Percentiles rank a stretch among this genome's conserved stretches.
phyloP scores from a whole-genome alignment of 1,284 basidiomycete genomes.

The Pseudozyma thailandica region DNA sequence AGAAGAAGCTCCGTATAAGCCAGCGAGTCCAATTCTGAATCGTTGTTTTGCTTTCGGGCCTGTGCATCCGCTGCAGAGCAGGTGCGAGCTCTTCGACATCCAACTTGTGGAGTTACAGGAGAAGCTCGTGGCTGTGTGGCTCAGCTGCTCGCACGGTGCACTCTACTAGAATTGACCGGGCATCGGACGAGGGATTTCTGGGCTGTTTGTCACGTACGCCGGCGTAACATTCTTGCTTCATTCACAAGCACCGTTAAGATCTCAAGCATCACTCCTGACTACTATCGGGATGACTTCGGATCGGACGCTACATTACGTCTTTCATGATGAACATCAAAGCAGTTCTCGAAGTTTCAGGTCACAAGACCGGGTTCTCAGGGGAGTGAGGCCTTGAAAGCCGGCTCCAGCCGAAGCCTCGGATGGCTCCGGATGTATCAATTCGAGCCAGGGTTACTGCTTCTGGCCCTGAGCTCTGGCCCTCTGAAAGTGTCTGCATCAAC shows the following conservation, averaged over 20 bases:
- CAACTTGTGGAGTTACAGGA: conserved; percentile 9
- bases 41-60: conserved; percentile 1
- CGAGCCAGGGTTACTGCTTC: too few species aligned
- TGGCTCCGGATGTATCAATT: too few species aligned
- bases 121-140: conserved; percentile 35
- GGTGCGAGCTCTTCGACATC: background rate
- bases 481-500: background rate
- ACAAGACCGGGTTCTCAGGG: too few species aligned
- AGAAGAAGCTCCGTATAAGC: background rate
- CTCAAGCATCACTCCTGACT: too few species aligned
- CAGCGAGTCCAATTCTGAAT: background rate
- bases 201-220: too few species aligned
- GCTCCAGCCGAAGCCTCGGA: background rate
- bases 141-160: conserved; percentile 11
- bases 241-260: background rate
- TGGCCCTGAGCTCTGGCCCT: too few species aligned
- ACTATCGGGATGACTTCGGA: too few species aligned
- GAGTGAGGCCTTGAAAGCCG: background rate
- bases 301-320: too few species aligned
- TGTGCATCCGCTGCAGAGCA: background rate
- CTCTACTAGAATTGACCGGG: too few species aligned
- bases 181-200: too few species aligned
- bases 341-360: too few species aligned
- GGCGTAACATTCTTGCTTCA: background rate
- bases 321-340: too few species aligned